These are phyloP conservation scores for Aspergillus homomorphus DNA, from an alignment of 495 filamentous ascomycete species.

Conservation along the genomic window DNA sequence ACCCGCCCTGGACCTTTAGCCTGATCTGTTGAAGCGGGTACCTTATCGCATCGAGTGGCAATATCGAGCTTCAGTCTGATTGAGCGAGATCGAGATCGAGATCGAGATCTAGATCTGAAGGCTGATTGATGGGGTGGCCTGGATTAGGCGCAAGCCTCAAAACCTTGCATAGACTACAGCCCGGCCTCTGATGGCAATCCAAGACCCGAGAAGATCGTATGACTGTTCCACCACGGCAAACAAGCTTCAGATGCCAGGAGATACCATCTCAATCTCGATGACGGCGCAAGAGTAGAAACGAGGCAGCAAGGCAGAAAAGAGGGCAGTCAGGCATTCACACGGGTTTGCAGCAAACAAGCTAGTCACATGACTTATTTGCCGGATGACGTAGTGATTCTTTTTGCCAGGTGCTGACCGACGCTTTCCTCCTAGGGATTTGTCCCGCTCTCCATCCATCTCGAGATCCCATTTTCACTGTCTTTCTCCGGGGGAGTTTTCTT, in stretches of 20 bases:
- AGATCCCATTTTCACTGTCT: not conserved
- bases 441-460: not conserved
- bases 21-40: not conserved
- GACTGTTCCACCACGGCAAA: too few relatives aligned
- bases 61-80: too few relatives aligned
- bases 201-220: not conserved
- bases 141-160: conserved; percentile 20
- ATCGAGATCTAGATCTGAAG: conserved; percentile 2
- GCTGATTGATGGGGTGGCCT: conserved; percentile 15
- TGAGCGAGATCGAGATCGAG: not conserved
- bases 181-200: not conserved
- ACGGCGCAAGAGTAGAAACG: too few relatives aligned
- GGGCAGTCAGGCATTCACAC: not conserved
- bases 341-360: not conserved
- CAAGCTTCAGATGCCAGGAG: too few relatives aligned
- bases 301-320: too few relatives aligned
- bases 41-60: not conserved
- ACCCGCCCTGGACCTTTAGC: not conserved
- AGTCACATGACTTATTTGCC: not conserved
- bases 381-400: conserved; percentile 5
- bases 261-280: not conserved
- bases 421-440: not conserved
- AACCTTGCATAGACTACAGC: conserved; percentile 15
- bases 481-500: too few relatives aligned
- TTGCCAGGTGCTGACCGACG: not conserved